Conservation (phyloP, 768 basidiomycete species). For the Russula earlei region DNA sequence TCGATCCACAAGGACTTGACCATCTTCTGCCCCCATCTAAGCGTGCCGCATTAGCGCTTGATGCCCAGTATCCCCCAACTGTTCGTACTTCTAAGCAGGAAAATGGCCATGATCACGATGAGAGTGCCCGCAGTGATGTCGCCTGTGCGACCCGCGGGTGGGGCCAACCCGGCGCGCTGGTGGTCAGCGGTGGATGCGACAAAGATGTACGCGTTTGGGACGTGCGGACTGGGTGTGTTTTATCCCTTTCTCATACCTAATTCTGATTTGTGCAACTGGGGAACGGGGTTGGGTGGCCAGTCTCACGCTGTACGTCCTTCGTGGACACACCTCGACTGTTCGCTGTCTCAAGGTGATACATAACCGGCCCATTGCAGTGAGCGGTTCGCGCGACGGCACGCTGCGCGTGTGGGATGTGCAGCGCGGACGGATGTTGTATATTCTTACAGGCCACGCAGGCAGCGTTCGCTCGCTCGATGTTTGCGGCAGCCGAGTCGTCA, state of each 20-base stretch:
- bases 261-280: background rate
- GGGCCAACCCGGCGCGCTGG: slow-evolving; percentile 75
- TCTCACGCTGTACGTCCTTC: slow-evolving; percentile 43
- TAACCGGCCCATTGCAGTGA: slow-evolving; percentile 79
- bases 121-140: slow-evolving; percentile 31
- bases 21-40: slow-evolving; percentile 33
- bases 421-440: slow-evolving; percentile 52
- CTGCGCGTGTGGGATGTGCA: slow-evolving; percentile 92
- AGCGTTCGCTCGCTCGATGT: slow-evolving; percentile 89
- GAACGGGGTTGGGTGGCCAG: background rate
- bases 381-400: slow-evolving; percentile 80
- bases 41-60: slow-evolving; percentile 42
- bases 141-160: slow-evolving; percentile 74
- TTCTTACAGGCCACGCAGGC: slow-evolving; percentile 65
- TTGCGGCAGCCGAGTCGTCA: slow-evolving; percentile 73
- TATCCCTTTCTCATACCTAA: background rate
- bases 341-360: slow-evolving; percentile 85
- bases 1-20: slow-evolving; percentile 15
- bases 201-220: slow-evolving; percentile 89
- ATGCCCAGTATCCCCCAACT: slow-evolving; percentile 16
- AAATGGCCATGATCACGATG: background rate
- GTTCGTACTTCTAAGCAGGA: background rate
- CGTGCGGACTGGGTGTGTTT: slow-evolving; percentile 66
- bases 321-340: slow-evolving; percentile 84
- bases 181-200: slow-evolving; percentile 92